These are phyloP conservation scores for Saccharomyces hybrid DNA, from an alignment of 1,139 yeast species.

Conservation along the genomic window DNA sequence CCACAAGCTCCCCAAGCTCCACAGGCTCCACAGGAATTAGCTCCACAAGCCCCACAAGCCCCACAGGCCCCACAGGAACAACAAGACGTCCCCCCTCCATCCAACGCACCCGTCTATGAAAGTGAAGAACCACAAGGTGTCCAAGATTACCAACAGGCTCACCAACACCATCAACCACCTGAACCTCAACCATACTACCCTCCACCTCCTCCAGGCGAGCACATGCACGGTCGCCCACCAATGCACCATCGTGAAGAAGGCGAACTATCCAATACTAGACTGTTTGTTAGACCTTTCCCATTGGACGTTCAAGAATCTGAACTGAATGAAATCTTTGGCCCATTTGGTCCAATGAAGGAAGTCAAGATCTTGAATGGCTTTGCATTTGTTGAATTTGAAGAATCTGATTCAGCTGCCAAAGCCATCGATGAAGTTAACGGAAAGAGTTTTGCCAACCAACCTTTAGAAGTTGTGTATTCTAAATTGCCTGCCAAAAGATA, in stretches of 20 bases:
- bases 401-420: constrained; percentile 54
- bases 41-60: constrained; percentile 7
- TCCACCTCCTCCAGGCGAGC: constrained; percentile 13
- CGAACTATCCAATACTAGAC: constrained; percentile 42
- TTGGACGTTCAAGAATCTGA: constrained; percentile 46
- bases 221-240: constrained; percentile 7
- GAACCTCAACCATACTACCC: constrained; percentile 15
- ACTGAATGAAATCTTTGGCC: constrained; percentile 59
- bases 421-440: constrained; percentile 60
- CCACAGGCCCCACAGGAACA: constrained; percentile 14
- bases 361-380: constrained; percentile 68
- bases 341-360: constrained; percentile 58
- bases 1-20: constrained; percentile 1
- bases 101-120: background rate
- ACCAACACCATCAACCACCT: constrained; percentile 12
- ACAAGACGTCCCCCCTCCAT: constrained; percentile 9
- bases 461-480: constrained; percentile 61
- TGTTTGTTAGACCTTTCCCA: constrained; percentile 49
- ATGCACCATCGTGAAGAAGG: constrained; percentile 22
- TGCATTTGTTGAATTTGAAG: constrained; percentile 67
- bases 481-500: constrained; percentile 62
- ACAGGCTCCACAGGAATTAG: constrained; percentile 4
- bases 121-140: background rate
- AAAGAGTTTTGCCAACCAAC: constrained; percentile 52
- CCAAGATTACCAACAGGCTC: constrained; percentile 7